Base-by-base conservation (phyloP, 306 rosid genomes). In the Gillenia trifoliata region DNA sequence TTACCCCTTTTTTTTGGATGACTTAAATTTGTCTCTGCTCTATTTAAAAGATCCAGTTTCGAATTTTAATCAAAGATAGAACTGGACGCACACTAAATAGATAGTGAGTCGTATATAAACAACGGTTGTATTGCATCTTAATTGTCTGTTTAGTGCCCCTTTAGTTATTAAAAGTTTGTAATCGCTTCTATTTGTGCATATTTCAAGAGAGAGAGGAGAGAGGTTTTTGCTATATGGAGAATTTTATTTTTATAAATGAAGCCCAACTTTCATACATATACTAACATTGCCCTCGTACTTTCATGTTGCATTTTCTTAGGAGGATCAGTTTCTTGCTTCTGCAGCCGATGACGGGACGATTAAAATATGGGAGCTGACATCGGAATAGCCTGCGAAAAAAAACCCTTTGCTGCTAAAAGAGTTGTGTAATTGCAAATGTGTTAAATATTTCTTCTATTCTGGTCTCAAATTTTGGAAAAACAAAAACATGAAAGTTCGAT, bases 271-370 rank as follows among this genome's bases (percentile, higher is more conserved):
- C 36, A 13, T 11, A 20, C 5, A 34, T 43, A 22, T 8, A 29
- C 41, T 36, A 9, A 78, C 70, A 55, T 11, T 63, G 49, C 16
- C 16, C 43, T 47, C 23, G 26, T 71, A 38, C 61, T 25, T 43
- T 77, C 65, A 26, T 82, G 49, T 71, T 66, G 25, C 8, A 31
- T 33, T 31, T 54, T 28, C 41, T 69, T 76, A 95, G 99, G 97
- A 92, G 80, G 81, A 88, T 77, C 88, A 79, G 72, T 76, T 87
- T 16, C 88, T 95, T 68, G 99, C 97, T 76, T 90, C 97, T 55
- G 91, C 93, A 13, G 87, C 97, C 22, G 99, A 92, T 75, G 99
- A 90, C 38, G 99, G 96, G 70, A 85, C 90, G 5, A 77, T 95
- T 80, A 91, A 86, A 86, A 81, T 90, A 79, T 89, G 99, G 99